Base-by-base conservation (phyloP, 2,329 filamentous ascomycete genomes). In the Phaeosphaeria sp. region DNA sequence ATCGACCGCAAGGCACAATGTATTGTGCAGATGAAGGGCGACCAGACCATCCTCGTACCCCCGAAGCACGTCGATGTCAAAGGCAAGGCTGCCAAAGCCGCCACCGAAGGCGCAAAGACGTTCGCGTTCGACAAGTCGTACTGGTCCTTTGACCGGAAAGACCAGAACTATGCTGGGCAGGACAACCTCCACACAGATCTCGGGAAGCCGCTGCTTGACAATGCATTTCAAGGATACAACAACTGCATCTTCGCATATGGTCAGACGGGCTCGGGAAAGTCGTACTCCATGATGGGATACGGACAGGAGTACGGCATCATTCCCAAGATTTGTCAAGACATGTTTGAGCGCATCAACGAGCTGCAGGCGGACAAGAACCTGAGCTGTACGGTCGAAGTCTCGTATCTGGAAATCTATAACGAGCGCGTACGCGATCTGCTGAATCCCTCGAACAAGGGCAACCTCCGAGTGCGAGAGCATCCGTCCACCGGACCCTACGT, bases 251-350 rank as follows among this genome's bases (percentile, higher is more conserved):
- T 99, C 76, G 95, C 95, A 15, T 99, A 99, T 75, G 95, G 95
- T 18, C 95, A 99, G 82, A 99, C 95, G 1, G 95, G 95, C 67
- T 98, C 95, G 1, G 95, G 95, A 79, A 99, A 99, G 81, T 97
- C 93, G 17, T 99, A 99, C 79, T 97, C 93, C 30, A 99, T 99
- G 94, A 99, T 99, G 95, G 95, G 95, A 49, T 99, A 98, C 79
- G 95, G 95, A 53, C 90, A 94, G 72, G 94, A 99, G 74, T 87
- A 93, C 56, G 95, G 95, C 77, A 95, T 99, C 63, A 98, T 98
- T 61, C 95, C 96, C 46, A 91, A 89, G 72, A 99, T 99, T 80
- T 99, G 95, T 78, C 91, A 95, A 81, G 90, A 97, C 72, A 98
- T 99, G 93, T 99, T 99, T 77, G 87, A 90, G 73, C 86, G 94